phyloP scores from a whole-genome alignment of 257 asterid genomes.

The Fraxinus excelsior region DNA sequence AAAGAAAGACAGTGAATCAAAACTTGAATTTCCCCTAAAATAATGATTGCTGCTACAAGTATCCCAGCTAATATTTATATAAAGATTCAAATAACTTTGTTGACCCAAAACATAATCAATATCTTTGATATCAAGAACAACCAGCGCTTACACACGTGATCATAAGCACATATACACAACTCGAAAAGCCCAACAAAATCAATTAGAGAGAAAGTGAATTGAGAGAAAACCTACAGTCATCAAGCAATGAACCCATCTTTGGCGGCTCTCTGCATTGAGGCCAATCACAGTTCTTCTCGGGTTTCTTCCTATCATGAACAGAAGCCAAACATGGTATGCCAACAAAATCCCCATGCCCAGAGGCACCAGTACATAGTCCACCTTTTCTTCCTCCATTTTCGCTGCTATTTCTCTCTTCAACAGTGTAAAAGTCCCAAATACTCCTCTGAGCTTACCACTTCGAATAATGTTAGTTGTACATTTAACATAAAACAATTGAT shows the following conservation, averaged over 20 bases:
- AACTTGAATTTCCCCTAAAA: not conserved
- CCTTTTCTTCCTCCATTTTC: slow-evolving; percentile 53
- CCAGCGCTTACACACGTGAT: not conserved
- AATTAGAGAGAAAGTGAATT: not conserved
- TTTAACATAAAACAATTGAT: no score
- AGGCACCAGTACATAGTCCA: slow-evolving; percentile 73
- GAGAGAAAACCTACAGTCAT: slow-evolving; percentile 59
- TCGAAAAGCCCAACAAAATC: not conserved
- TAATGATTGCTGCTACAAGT: not conserved
- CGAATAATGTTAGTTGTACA: no score
- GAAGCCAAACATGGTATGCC: slow-evolving; percentile 72
- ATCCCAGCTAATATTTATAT: not conserved
- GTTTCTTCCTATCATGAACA: slow-evolving; percentile 37
- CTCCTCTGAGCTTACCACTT: not conserved
- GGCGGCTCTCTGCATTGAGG: slow-evolving; percentile 70
- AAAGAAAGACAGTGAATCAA: not conserved
- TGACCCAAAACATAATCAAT: not conserved
- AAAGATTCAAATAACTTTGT: not conserved
- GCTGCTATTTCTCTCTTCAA: not conserved
- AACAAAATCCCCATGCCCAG: slow-evolving; percentile 55
- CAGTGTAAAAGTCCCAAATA: not conserved
- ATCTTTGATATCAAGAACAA: not conserved
- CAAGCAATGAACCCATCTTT: slow-evolving; percentile 66
- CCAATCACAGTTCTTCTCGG: slow-evolving; percentile 75
- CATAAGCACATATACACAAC: not conserved